Conservation (phyloP, 2,329 filamentous ascomycete species). For the Penicillium sp. region DNA sequence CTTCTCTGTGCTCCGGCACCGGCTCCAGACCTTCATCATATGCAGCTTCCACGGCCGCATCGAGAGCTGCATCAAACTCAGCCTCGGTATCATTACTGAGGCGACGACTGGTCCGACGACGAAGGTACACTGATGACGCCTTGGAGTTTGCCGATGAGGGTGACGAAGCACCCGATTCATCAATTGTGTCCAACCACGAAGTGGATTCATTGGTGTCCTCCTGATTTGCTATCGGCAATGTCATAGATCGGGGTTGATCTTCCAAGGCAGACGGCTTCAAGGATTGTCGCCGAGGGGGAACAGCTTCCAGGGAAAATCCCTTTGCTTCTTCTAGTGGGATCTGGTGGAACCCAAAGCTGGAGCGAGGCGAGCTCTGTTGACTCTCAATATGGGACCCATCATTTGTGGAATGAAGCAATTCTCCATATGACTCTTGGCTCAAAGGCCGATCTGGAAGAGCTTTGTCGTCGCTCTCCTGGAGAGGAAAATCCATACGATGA, state of each 20-base stretch:
- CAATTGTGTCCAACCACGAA: slow-evolving; percentile 92
- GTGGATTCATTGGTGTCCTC: slow-evolving; percentile 74
- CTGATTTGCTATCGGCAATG: slow-evolving; percentile 23
- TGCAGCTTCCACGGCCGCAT: slow-evolving; percentile 92
- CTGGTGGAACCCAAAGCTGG: slow-evolving; percentile 43
- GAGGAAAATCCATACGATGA: slow-evolving; percentile 61
- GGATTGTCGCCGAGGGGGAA: slow-evolving; percentile 40
- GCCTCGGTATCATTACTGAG: slow-evolving; percentile 74
- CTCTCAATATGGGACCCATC: slow-evolving; percentile 28
- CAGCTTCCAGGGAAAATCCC: slow-evolving; percentile 27
- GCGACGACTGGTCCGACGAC: slow-evolving; percentile 67
- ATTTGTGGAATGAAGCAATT: slow-evolving; percentile 37
- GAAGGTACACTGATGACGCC: slow-evolving; percentile 66
- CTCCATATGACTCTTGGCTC: slow-evolving; percentile 56
- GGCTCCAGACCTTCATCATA: slow-evolving; percentile 91
- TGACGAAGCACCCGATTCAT: slow-evolving; percentile 80
- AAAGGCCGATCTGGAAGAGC: slow-evolving; percentile 70
- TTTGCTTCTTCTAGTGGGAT: slow-evolving; percentile 25
- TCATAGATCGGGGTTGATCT: slow-evolving; percentile 20
- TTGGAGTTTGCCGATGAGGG: slow-evolving; percentile 78
- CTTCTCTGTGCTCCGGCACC: slow-evolving; percentile 39
- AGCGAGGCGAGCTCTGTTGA: slow-evolving; percentile 47
- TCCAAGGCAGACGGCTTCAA: slow-evolving; percentile 37
- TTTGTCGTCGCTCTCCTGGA: slow-evolving; percentile 59
- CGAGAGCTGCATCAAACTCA: slow-evolving; percentile 89